A percentile compares a stretch with the other conserved stretches of the same genome.
Conservation (phyloP, 345 rosid genomes). For the Hibiscus trionum region DNA sequence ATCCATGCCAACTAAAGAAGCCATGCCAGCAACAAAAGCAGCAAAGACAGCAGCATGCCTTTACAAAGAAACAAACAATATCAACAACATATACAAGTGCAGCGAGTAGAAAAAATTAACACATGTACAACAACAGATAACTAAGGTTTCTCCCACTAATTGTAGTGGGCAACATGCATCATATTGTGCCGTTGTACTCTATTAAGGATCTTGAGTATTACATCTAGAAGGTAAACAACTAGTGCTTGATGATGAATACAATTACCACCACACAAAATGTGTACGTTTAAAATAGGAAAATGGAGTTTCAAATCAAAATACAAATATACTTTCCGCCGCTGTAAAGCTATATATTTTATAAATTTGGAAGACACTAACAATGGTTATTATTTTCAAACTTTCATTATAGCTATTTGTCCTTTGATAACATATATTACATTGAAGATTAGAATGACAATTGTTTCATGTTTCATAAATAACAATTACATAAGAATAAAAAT, state of each 20-base stretch:
- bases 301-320: not conserved
- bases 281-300: not conserved
- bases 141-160: not conserved
- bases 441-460: not conserved
- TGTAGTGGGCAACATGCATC: not conserved
- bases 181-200: not conserved
- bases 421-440: not conserved
- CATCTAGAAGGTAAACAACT: not conserved
- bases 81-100: not conserved
- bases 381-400: not conserved
- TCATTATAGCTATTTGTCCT: not conserved
- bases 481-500: not conserved
- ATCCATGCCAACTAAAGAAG: slow-evolving; percentile 75
- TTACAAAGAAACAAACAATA: slow-evolving; percentile 18
- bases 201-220: not conserved
- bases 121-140: too few species aligned
- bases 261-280: not conserved
- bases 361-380: not conserved
- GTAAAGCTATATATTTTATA: too few species aligned
- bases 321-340: not conserved
- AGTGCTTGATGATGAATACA: not conserved
- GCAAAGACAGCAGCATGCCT: slow-evolving; percentile 88
- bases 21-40: slow-evolving; percentile 87
- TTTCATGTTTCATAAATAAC: not conserved
- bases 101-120: not conserved